phyloP scores from a whole-genome alignment of 257 asterid genomes.

The Nicotiana attenuata region DNA sequence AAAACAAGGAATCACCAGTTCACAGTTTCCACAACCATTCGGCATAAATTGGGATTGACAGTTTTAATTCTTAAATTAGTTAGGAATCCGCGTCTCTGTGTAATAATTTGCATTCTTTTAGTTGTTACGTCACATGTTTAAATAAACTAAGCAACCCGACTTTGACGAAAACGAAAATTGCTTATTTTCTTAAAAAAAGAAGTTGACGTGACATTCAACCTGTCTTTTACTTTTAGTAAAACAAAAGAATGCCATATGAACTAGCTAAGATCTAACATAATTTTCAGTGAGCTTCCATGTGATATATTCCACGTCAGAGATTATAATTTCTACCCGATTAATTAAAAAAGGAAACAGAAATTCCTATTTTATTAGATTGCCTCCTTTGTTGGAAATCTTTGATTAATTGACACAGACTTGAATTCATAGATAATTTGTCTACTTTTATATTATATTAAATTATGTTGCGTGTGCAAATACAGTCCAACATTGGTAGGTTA shows the following conservation, averaged over 20 bases:
- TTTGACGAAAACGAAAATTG: not conserved
- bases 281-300: not conserved
- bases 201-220: not conserved
- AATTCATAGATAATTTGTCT: no score
- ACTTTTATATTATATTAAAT: no score
- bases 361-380: not conserved
- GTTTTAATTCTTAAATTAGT: no score
- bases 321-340: not conserved
- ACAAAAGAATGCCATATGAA: not conserved
- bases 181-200: not conserved
- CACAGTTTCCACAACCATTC: not conserved
- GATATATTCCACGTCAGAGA: not conserved
- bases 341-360: no score
- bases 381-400: not conserved
- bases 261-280: not conserved
- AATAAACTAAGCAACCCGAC: not conserved
- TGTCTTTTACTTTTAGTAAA: not conserved
- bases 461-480: no score
- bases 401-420: not conserved
- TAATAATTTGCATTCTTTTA: not conserved
- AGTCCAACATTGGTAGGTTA: no score
- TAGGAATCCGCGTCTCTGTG: not conserved
- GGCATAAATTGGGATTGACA: not conserved
- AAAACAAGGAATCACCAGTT: not conserved
- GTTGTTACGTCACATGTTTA: not conserved